Evolutionary conservation across 371 early-diverging fungal species (phyloP).

Genomic region (Capillidium heterosporum): DNA sequence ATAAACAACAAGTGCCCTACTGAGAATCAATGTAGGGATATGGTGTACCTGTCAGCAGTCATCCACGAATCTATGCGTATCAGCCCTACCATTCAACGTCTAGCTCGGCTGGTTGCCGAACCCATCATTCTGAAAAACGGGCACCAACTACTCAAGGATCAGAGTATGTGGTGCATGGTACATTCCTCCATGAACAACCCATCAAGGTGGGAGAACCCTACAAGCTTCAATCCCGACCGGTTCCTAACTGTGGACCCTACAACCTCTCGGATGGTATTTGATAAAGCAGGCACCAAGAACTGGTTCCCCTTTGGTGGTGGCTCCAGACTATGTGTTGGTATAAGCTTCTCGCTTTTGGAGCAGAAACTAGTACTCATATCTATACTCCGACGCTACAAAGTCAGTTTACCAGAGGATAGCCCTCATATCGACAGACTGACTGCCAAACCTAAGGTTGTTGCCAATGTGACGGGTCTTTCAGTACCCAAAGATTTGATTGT

Average conservation of each 20-base stretch:
- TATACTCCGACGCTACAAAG: constrained; percentile 1
- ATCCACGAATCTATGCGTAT: constrained; percentile 1
- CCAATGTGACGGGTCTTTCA: too few species aligned
- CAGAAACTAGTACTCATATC: constrained; percentile 13
- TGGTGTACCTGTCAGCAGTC: not conserved
- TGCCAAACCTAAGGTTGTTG: too few species aligned
- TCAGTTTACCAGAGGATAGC: too few species aligned
- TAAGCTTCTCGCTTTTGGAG: constrained; percentile 13
- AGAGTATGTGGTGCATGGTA: not conserved
- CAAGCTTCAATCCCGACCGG: constrained; percentile 24
- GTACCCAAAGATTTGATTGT: too few species aligned
- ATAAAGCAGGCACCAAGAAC: too few species aligned
- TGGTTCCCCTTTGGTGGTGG: constrained; percentile 8
- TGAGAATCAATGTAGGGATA: not conserved
- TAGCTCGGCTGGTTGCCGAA: not conserved
- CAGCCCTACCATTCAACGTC: not conserved
- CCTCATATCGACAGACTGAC: too few species aligned
- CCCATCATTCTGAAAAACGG: not conserved
- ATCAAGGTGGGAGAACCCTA: constrained; percentile 8
- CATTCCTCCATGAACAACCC: not conserved
- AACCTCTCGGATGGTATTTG: too few species aligned
- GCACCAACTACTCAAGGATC: not conserved
- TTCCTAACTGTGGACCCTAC: constrained; percentile 12
- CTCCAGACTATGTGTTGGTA: constrained; percentile 14
- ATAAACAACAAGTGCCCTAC: not conserved